Conservation (phyloP, 495 filamentous ascomycete species). For the Corynascus novoguineensis region DNA sequence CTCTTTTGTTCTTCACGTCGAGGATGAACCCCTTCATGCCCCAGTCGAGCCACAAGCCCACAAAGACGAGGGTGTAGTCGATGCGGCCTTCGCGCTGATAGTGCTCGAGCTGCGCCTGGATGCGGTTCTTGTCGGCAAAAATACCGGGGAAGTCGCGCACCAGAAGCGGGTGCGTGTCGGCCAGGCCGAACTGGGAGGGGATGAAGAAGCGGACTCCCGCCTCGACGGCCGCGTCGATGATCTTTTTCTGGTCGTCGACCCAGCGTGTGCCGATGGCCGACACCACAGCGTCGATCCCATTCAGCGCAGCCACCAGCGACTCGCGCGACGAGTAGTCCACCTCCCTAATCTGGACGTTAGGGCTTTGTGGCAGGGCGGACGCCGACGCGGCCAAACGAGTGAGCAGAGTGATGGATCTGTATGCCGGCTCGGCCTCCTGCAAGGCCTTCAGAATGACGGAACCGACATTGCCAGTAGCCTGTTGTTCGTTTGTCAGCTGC, state of each 20-base stretch:
- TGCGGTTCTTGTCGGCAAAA: not conserved
- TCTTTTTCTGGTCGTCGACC: not conserved
- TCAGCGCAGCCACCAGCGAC: not conserved
- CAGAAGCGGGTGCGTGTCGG: not conserved
- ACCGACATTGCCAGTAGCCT: not conserved
- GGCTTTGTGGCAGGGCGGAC: not conserved
- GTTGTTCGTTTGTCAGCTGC: not conserved
- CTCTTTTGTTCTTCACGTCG: not conserved
- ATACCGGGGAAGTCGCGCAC: not conserved
- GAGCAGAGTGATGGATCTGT: not conserved
- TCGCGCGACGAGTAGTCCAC: not conserved
- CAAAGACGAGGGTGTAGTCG: not conserved
- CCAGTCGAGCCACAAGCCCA: not conserved
- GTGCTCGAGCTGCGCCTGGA: not conserved
- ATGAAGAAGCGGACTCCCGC: not conserved
- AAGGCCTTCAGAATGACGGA: not conserved
- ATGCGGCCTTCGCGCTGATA: not conserved
- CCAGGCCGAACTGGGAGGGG: not conserved
- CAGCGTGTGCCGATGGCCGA: not conserved
- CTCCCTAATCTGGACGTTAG: not conserved
- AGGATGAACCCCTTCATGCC: not conserved
- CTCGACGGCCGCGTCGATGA: not conserved
- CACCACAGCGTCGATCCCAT: not conserved
- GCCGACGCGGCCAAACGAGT: not conserved
- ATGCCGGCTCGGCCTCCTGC: not conserved